phyloP scores from a whole-genome alignment of 306 rosid species.

The Cyamopsis tetragonoloba region DNA sequence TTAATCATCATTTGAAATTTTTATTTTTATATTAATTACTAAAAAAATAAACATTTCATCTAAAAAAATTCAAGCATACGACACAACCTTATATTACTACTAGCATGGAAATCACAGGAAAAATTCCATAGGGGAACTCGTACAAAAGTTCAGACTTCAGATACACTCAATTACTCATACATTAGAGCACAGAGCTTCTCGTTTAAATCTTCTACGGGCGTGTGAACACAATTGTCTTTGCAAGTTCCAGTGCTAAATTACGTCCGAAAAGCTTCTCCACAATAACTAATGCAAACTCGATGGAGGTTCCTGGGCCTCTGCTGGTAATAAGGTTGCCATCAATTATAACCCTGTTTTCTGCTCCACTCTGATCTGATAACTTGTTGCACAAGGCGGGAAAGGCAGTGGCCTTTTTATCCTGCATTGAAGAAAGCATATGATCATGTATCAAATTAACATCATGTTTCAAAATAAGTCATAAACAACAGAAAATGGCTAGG shows the following conservation, averaged over 20 bases:
- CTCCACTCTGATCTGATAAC: constrained; percentile 72
- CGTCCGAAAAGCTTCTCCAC: constrained; percentile 82
- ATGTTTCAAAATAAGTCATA: background rate
- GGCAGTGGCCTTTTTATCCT: constrained; percentile 82
- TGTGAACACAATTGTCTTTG: constrained; percentile 46
- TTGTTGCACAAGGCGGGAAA: constrained; percentile 68
- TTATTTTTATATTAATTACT: no score
- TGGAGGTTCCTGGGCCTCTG: constrained; percentile 83
- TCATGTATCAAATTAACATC: background rate
- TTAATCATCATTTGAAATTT: no score
- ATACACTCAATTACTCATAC: constrained; percentile 33
- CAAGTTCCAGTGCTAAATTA: constrained; percentile 50
- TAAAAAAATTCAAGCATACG: no score
- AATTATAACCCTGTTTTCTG: constrained; percentile 72
- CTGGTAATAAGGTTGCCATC: constrained; percentile 87
- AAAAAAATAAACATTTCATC: no score
- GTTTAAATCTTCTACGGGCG: constrained; percentile 29
- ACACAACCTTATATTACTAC: no score
- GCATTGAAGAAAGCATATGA: constrained; percentile 9
- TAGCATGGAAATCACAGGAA: no score
- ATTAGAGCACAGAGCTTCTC: background rate
- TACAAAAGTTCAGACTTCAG: constrained; percentile 7
- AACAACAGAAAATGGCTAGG: background rate
- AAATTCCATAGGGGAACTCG: no score
- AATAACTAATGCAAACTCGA: constrained; percentile 70